Evolutionary conservation across 768 basidiomycete genomes (phyloP).

Genomic region (Multifurca ochricompacta): DNA sequence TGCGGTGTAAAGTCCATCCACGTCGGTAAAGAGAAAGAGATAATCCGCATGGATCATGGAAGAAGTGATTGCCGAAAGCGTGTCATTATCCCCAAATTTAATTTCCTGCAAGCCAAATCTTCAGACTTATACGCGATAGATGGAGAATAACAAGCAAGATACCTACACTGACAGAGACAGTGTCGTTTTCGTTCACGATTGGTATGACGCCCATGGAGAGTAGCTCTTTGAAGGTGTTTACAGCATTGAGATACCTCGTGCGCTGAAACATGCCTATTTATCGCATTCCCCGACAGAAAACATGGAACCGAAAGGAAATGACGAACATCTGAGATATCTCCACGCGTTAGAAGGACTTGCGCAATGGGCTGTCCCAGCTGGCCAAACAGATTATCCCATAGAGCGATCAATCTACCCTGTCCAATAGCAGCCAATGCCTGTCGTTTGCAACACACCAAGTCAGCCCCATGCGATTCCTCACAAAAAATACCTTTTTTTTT

Average conservation of each 20-base stretch:
- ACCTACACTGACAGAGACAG: constrained; percentile 92
- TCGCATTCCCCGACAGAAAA: not conserved
- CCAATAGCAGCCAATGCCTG: constrained; percentile 96
- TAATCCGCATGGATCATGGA: constrained; percentile 98
- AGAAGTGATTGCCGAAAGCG: constrained; percentile 92
- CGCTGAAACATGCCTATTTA: constrained; percentile 41
- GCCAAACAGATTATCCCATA: constrained; percentile 96
- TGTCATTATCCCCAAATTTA: constrained; percentile 99
- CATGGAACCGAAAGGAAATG: constrained; percentile 10
- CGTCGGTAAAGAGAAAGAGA: constrained; percentile 92
- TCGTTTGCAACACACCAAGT: not conserved
- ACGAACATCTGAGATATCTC: constrained; percentile 92
- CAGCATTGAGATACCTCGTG: constrained; percentile 92
- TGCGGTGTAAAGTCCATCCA: constrained; percentile 90
- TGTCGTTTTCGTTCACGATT: constrained; percentile 99
- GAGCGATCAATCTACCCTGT: constrained; percentile 89
- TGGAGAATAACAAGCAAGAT: not conserved
- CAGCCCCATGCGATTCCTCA: not conserved
- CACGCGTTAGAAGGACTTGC: constrained; percentile 87
- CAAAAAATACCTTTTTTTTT: not conserved
- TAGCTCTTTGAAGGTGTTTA: constrained; percentile 89
- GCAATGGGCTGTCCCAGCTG: constrained; percentile 94
- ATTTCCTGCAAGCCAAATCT: constrained; percentile 74
- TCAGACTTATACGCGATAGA: not conserved
- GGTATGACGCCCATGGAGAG: constrained; percentile 92